phyloP scores from a whole-genome alignment of 345 rosid genomes.

The rapeseed (Brassica napus) region DNA sequence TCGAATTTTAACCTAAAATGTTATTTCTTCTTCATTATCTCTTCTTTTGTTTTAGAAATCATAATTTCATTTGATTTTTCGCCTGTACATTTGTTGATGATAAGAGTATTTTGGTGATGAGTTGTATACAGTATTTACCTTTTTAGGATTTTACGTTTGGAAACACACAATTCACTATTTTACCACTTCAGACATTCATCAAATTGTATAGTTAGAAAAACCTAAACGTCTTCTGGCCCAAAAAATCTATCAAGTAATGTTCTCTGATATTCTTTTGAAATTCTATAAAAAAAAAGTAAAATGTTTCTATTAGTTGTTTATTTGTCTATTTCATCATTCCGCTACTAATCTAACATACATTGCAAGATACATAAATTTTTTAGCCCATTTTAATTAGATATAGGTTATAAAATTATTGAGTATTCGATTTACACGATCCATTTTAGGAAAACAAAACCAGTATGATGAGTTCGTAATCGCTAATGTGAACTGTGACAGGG shows the following conservation, averaged over 20 bases:
- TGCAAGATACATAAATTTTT: no score
- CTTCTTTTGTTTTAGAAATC: no score
- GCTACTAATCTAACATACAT: neutral
- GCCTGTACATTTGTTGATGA: no score
- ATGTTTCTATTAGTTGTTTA: neutral
- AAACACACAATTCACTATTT: no score
- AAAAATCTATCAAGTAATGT: neutral
- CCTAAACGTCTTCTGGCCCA: neutral
- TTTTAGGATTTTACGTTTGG: no score
- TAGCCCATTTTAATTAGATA: neutral
- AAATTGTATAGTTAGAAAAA: neutral
- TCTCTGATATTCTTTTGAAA: no score
- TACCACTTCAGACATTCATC: no score
- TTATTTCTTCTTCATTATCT: neutral
- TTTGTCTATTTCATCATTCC: neutral
- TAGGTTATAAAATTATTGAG: neutral
- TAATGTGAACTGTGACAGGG: conserved; percentile 44
- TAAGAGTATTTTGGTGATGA: no score
- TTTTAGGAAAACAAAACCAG: neutral
- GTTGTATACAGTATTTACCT: no score
- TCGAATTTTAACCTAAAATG: neutral
- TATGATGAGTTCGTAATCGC: neutral
- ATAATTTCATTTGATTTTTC: no score
- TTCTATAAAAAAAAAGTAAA: no score
- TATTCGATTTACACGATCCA: neutral